A percentile compares a stretch with the other conserved stretches of the same genome.
These are phyloP conservation scores for Aquilaria sinensis DNA, from an alignment of 345 rosid species.

Conservation along the genomic window DNA sequence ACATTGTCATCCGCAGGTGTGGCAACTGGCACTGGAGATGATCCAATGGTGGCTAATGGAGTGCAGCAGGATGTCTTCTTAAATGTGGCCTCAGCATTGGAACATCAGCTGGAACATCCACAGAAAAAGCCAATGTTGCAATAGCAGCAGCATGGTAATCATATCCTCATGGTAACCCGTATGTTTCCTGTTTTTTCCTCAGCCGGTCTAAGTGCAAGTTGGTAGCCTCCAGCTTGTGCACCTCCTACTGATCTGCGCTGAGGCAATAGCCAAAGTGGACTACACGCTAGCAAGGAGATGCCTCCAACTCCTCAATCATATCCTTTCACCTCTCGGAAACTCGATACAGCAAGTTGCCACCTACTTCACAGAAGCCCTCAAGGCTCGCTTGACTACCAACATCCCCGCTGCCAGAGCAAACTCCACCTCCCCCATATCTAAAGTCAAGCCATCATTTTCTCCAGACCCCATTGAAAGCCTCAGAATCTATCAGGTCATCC, in stretches of 20 bases:
- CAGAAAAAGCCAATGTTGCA: no score
- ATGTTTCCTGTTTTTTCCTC: no score
- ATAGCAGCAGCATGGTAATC: no score
- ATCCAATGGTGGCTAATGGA: no score
- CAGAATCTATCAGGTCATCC: slow-evolving; percentile 52
- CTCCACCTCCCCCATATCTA: slow-evolving; percentile 18
- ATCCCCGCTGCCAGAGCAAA: background rate
- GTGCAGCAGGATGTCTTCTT: no score
- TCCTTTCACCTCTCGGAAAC: slow-evolving; percentile 50
- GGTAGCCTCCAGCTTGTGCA: slow-evolving; percentile 62
- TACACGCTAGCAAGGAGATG: slow-evolving; percentile 46
- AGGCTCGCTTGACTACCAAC: slow-evolving; percentile 36
- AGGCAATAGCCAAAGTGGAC: slow-evolving; percentile 61
- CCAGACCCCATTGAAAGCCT: slow-evolving; percentile 46
- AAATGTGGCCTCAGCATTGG: no score
- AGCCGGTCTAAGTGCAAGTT: no score
- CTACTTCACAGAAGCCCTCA: slow-evolving; percentile 59
- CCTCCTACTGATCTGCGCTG: slow-evolving; percentile 64
- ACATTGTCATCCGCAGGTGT: no score
- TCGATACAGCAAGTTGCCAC: slow-evolving; percentile 67
- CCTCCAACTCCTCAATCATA: slow-evolving; percentile 51
- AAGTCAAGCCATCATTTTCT: slow-evolving; percentile 34
- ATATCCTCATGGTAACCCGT: no score
- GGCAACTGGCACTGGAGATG: no score
- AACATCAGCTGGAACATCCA: no score